Base-by-base conservation (phyloP, 2,329 filamentous ascomycete genomes). In the Fusarium tupiense region DNA sequence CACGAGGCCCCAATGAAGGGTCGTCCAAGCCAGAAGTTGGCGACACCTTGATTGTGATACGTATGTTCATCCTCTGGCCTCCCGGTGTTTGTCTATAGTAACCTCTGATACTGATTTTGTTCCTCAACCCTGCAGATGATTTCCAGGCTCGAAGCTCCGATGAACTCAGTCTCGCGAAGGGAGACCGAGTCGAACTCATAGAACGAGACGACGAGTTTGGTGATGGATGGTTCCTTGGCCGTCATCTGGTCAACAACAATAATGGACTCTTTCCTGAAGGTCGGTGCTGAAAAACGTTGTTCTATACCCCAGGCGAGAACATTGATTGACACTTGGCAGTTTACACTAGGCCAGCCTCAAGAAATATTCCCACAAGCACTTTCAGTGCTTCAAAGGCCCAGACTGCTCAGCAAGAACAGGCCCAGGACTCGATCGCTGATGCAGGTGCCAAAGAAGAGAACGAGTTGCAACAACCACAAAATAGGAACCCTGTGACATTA, bases 61-160 rank as follows among this genome's bases (percentile, higher is more conserved):
- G 92, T 94, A 86, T 87, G 92, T 84, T 43, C 57, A 59, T 49
- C 35, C 12, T 64, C 38, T 49, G 35, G 31, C 50, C 43, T 41
- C 54, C 89, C 61, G 54, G 64, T 50, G 24, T 65, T 72, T 65
- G 38, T 71, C 61, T 47, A 22, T 38, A 67, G 54, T 24, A 31
- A 46, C 38, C 31, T 52, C 38, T 64, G 50, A 54, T 52, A 57
- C 64, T 69, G 33, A 75, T 73, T 43, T 69, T 69, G 24, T 69
- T 61, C 70, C 50, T 47, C 44, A 38, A 49, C 49, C 46, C 46
- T 64, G 50, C 67, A 97, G 94, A 99, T 84, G 95, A 98, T 84
- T 98, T 99, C 82, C 87, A 91, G 77, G 95, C 96, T 66, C 91
- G 96, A 76, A 97, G 95, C 83, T 93, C 94, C 66, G 96, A 99